Evolutionary conservation across 148 eudicot species (phyloP).

Genomic region (Chenopodium album): DNA sequence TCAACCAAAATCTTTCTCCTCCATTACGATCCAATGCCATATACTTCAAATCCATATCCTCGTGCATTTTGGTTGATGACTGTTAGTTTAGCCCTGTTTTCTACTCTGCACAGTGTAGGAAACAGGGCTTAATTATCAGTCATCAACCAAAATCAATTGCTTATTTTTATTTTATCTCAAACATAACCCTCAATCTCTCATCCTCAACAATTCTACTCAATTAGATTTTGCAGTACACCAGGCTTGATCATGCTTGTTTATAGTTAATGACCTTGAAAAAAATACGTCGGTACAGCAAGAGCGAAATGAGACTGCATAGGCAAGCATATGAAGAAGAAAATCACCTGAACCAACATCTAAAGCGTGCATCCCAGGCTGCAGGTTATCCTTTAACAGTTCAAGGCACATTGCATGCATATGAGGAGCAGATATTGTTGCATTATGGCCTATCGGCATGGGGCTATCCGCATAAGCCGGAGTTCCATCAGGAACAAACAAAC

Average conservation of each 20-base stretch:
- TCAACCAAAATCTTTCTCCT: too few species aligned
- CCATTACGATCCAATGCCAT: too few species aligned
- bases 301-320: neutral
- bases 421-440: slow-evolving; percentile 97
- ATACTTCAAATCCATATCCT: too few species aligned
- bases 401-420: slow-evolving; percentile 99
- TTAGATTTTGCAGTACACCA: too few species aligned
- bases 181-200: too few species aligned
- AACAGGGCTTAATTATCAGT: too few species aligned
- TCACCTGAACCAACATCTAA: slow-evolving; percentile 97
- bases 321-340: slow-evolving; percentile 2
- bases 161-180: too few species aligned
- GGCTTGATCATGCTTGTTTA: neutral
- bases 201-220: too few species aligned
- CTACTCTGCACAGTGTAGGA: neutral
- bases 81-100: neutral
- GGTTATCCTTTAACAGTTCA: slow-evolving; percentile 65
- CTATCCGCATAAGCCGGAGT: slow-evolving; percentile 72
- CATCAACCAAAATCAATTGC: too few species aligned
- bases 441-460: slow-evolving; percentile 86
- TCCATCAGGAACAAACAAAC: slow-evolving; percentile 82
- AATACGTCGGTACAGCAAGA: neutral
- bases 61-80: too few species aligned
- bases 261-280: neutral
- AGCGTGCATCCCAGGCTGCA: slow-evolving; percentile 95